Evolutionary conservation across 805 yeast genomes (phyloP).

Genomic region (Clavispora carvajalis): DNA sequence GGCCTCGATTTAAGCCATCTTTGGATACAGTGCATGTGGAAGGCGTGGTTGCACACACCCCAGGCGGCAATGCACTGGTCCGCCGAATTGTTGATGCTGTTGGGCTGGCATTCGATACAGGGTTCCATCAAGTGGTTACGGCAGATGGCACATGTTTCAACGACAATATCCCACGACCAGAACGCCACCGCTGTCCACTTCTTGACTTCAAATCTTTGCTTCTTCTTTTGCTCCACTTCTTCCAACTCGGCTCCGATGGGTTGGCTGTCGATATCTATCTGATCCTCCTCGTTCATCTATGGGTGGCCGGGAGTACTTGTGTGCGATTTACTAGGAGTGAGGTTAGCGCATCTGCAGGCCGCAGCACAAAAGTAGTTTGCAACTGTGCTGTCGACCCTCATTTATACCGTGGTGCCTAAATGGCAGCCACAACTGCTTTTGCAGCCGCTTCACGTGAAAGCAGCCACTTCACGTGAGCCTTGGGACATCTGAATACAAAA

Average conservation of each 20-base stretch:
- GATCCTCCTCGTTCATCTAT: conserved; percentile 10
- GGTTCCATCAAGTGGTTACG: conserved; percentile 98
- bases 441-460: not conserved
- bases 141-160: conserved; percentile 97
- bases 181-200: conserved; percentile 99
- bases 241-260: conserved; percentile 16
- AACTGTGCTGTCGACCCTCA: not conserved
- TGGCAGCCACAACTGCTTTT: not conserved
- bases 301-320: not conserved
- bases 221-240: conserved; percentile 22
- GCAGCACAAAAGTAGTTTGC: not conserved
- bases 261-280: conserved; percentile 10
- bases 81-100: conserved; percentile 48
- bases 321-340: conserved; percentile 1
- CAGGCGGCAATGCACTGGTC: conserved; percentile 92
- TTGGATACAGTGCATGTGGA: conserved; percentile 93
- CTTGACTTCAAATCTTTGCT: conserved; percentile 84
- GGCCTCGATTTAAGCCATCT: conserved; percentile 94
- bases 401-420: not conserved
- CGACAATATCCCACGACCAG: conserved; percentile 97
- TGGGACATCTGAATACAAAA: too few species aligned
- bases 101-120: conserved; percentile 94
- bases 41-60: conserved; percentile 98
- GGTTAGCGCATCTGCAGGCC: conserved; percentile 1
- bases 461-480: too few species aligned